Percentiles rank a stretch among this genome's conserved stretches.
These are phyloP conservation scores for Leucogyrophana mollusca DNA, from an alignment of 768 basidiomycete species.

Conservation along the genomic window DNA sequence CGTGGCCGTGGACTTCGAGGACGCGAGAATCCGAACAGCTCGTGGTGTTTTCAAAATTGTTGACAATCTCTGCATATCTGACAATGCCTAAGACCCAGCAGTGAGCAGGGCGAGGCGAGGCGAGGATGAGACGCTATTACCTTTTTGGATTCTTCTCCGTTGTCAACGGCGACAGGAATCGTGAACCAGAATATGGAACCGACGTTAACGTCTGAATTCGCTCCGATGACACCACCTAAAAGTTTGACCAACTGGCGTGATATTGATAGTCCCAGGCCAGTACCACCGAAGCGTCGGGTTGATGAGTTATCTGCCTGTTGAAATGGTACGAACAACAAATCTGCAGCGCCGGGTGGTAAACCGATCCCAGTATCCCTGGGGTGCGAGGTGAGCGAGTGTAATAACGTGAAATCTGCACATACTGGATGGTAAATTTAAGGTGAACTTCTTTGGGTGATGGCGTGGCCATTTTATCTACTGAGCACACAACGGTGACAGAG, in stretches of 20 bases:
- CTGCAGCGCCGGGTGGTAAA: conserved; percentile 62
- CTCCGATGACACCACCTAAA: conserved; percentile 74
- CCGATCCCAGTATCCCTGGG: conserved; percentile 72
- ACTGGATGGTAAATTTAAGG: conserved; percentile 70
- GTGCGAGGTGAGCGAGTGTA: conserved; percentile 1
- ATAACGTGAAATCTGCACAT: conserved; percentile 2
- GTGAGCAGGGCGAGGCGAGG: conserved; percentile 1
- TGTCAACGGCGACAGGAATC: conserved; percentile 60
- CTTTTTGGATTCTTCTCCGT: conserved; percentile 56
- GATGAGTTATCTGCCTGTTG: conserved; percentile 80
- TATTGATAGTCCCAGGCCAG: conserved; percentile 74
- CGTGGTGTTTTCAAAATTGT: conserved; percentile 45
- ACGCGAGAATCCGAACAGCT: conserved; percentile 51
- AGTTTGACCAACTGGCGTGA: conserved; percentile 72
- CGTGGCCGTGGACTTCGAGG: conserved; percentile 59
- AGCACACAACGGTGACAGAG: conserved; percentile 61
- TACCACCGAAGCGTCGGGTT: conserved; percentile 73
- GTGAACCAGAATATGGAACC: conserved; percentile 77
- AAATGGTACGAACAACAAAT: conserved; percentile 70
- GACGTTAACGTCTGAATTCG: conserved; percentile 58
- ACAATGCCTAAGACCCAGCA: conserved; percentile 33
- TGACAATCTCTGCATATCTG: conserved; percentile 47
- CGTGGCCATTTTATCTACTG: conserved; percentile 41
- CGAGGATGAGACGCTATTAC: conserved; percentile 28
- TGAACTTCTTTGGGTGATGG: conserved; percentile 42